Evolutionary conservation across 2,329 filamentous ascomycete genomes (phyloP).

Genomic region (Penicillium olsonii): DNA sequence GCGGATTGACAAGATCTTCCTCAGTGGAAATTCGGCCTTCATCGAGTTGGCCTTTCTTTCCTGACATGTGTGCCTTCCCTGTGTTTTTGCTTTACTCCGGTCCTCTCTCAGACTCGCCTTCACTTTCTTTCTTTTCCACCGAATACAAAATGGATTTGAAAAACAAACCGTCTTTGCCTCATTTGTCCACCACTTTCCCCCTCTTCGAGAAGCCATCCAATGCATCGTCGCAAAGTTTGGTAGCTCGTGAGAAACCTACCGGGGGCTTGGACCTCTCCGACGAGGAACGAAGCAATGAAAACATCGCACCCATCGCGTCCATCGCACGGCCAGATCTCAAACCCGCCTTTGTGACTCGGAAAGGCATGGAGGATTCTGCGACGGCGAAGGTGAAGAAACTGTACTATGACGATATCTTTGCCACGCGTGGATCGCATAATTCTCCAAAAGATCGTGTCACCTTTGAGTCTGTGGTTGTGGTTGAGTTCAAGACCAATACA

Average conservation of each 20-base stretch:
- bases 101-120: neutral
- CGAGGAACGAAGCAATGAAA: constrained; percentile 28
- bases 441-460: constrained; percentile 51
- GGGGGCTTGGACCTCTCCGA: constrained; percentile 26
- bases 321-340: constrained; percentile 15
- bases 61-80: constrained; percentile 16
- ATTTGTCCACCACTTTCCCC: constrained; percentile 16
- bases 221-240: neutral
- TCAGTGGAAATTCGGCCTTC: constrained; percentile 43
- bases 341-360: constrained; percentile 13
- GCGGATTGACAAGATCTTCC: constrained; percentile 51
- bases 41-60: constrained; percentile 30
- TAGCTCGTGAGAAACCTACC: constrained; percentile 18
- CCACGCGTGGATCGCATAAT: constrained; percentile 36
- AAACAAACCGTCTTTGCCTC: constrained; percentile 20
- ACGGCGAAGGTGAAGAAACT: constrained; percentile 35
- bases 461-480: constrained; percentile 61
- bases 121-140: neutral
- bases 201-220: constrained; percentile 4
- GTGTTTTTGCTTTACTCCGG: neutral
- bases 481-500: constrained; percentile 65
- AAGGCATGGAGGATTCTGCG: constrained; percentile 14
- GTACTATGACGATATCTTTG: constrained; percentile 45
- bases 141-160: constrained; percentile 14
- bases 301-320: constrained; percentile 12